phyloP scores from a whole-genome alignment of 169 alveolate genomes.

The Plasmodium fragile region DNA sequence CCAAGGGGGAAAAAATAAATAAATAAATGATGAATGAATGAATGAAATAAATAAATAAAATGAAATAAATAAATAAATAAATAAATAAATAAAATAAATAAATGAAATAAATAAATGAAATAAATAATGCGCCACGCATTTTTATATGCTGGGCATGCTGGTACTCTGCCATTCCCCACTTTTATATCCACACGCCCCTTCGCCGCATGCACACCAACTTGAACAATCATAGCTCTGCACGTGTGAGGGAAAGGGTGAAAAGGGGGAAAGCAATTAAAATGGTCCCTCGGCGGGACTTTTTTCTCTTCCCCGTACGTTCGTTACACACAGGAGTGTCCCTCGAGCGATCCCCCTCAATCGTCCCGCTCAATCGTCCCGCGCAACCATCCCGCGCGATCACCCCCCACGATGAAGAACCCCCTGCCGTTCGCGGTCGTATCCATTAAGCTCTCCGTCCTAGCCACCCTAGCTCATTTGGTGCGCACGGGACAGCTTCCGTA shows the following conservation, averaged over 20 bases:
- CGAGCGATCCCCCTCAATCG: background rate
- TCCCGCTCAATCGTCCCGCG: background rate
- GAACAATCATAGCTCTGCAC: background rate
- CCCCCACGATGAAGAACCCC: background rate
- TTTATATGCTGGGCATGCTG: background rate
- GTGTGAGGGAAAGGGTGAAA: background rate
- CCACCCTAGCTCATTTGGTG: conserved; percentile 21
- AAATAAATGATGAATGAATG: too few species aligned
- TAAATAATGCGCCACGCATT: background rate
- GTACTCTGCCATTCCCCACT: background rate
- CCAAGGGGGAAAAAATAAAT: background rate
- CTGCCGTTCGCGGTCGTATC: background rate
- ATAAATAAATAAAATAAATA: too few species aligned
- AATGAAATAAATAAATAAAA: too few species aligned
- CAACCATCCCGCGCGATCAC: background rate
- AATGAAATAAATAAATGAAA: too few species aligned
- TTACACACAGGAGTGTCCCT: background rate
- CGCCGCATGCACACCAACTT: background rate
- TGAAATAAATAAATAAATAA: too few species aligned
- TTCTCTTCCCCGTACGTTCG: background rate
- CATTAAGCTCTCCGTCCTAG: background rate
- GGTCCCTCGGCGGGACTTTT: background rate
- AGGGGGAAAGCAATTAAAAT: background rate
- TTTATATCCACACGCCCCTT: background rate
- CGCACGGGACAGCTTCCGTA: background rate